Evolutionary conservation across 768 basidiomycete species (phyloP), one percentile per base, ranked within the genome.

Genomic region (Amanita molliuscula): DNA sequence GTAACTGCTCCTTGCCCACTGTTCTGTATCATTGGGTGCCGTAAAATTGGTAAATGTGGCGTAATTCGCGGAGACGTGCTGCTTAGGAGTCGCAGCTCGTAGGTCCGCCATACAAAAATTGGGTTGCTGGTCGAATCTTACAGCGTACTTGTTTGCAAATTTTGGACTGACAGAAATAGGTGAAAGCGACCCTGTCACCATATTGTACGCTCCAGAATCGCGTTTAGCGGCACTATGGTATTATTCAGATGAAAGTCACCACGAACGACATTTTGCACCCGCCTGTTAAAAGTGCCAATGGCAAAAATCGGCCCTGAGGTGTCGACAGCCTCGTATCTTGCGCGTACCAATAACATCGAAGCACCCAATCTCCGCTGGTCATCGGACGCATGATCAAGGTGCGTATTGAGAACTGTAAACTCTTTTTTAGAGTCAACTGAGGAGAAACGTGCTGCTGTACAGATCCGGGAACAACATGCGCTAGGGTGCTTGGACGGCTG

Each of bases 241-340:
- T 26, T 26, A 26, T 2, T 43, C 5, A 33, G 15, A 8, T 9
- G 16, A 45, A 31, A 18, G 38, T 40, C 4, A 10, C 3, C 18
- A 10, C 4, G 9, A 21, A 20, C 6, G 29, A 13, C 16, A 18
- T n/a, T 21, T 25, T 29, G 29, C 43, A 40, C 28, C 9, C 42
- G 62, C 67, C 67, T 68, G 48, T 80, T 80, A 54, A 80, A 77
- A 61, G 79, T 77, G 0, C 77, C 78, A 0, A 68, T 68, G 54
- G 78, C 58, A 52, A 80, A 54, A 2, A 80, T 72, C 0, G 76
- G 71, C 0, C 59, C 59, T 6, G 52, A 53, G 3, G 68, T 68
- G 13, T 56, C 65, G 23, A 62, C 59, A 2, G 74, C 74, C 56
- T 78, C 78, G 55, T 68, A 76, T 11, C 68, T 65, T 4, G 75